These are phyloP conservation scores for Teratosphaeria zuluensis DNA, from an alignment of 2,329 filamentous ascomycete species.

Conservation along the genomic window DNA sequence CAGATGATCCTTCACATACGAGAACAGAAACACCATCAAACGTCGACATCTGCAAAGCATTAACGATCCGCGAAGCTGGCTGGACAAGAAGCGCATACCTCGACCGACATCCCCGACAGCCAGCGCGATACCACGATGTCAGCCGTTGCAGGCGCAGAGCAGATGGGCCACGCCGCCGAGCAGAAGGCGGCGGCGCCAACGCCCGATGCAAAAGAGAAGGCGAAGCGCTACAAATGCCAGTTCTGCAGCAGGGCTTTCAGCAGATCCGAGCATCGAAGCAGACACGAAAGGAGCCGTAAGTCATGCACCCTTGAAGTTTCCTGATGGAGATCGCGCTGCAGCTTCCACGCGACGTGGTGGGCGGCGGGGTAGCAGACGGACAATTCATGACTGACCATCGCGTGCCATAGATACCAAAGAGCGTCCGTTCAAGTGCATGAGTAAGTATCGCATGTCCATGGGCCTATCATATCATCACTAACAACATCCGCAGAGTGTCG, in stretches of 20 bases:
- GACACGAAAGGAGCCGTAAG: slow-evolving; percentile 95
- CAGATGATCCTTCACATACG: neutral
- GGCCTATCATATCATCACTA: neutral
- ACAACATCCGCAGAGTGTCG: slow-evolving; percentile 54
- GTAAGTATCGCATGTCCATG: neutral
- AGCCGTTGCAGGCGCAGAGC: slow-evolving; percentile 33
- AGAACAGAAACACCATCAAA: neutral
- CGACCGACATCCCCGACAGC: slow-evolving; percentile 1
- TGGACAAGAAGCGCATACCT: slow-evolving; percentile 2
- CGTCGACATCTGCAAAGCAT: slow-evolving; percentile 6
- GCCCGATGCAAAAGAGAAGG: slow-evolving; percentile 31
- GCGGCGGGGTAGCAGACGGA: neutral
- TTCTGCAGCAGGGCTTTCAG: slow-evolving; percentile 97
- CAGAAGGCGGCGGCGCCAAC: slow-evolving; percentile 16
- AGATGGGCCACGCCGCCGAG: slow-evolving; percentile 51
- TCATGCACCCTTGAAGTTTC: slow-evolving; percentile 34
- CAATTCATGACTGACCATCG: neutral
- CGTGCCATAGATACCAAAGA: slow-evolving; percentile 78
- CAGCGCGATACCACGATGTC: slow-evolving; percentile 7
- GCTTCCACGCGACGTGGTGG: neutral
- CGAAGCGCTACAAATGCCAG: slow-evolving; percentile 99
- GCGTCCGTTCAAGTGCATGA: slow-evolving; percentile 95
- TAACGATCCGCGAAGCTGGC: slow-evolving; percentile 17
- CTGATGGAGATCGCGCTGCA: neutral
- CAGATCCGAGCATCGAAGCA: slow-evolving; percentile 89